Evolutionary conservation across 208 protist species (phyloP), one percentile per base, ranked within the genome.

Genomic region (Acanthamoeba divionensis): DNA sequence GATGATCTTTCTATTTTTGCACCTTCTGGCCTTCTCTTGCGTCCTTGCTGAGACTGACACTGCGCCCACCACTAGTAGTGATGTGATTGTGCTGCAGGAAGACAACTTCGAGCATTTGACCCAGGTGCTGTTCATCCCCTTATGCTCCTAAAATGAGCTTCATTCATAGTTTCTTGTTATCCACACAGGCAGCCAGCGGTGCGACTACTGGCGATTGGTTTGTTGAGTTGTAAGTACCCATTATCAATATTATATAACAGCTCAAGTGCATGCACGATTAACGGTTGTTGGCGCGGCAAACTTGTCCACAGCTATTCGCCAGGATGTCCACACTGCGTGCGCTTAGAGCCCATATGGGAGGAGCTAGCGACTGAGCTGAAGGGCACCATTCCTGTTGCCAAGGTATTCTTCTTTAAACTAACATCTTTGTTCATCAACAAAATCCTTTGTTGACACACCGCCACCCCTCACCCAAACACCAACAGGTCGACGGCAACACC

Each of bases 341-440:
- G 21, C 31, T 48, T 89, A 29, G 82, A 4, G 10, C 82, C 82
- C 24, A 73, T 60, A 10, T 89, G 62, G 62, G 82, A 89, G 65
- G 57, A 77, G 8, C 82, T 89, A 26, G 82, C 82, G 44, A 89
- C 82, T 45, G 57, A 66, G 26, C 65, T 89, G 44, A 89, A 89
- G 65, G 82, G 82, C 50, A 21, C 36, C 38, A 21, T 79, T 5
- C 41, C 44, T 26, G 82, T 89, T 18, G 82, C 82, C 38, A 89
- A 89, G 65, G 57, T 86, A 29, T 29, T 65, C 8, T 41, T 12
- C 33, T 67, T 65, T 15, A 3, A 45, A 47, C 21, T n/a, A n/a
- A 60, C 29, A 45, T 67, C n/a, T 67, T 67, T 67, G 8, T 38
- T 24, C 52, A 57, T 57, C 52, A 57, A 57, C n/a, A 57, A 57